Evolutionary conservation across 768 basidiomycete species (phyloP).

Genomic region (Crepidotus variabilis): DNA sequence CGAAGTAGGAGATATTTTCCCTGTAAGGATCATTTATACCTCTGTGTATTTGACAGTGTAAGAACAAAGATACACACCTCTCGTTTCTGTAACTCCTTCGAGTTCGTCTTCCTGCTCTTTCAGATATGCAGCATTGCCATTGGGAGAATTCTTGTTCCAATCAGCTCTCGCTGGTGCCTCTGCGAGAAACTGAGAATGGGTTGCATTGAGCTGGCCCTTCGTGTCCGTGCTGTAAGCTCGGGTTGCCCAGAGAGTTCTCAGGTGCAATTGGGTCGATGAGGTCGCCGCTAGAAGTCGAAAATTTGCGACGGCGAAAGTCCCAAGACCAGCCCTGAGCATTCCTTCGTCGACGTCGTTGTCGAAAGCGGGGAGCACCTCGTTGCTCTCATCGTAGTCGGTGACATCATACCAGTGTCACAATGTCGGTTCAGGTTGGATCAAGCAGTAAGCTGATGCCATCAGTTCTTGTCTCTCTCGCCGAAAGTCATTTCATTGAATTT

Average conservation of each 20-base stretch:
- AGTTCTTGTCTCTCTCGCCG: too few species aligned
- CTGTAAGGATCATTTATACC: slow-evolving; percentile 22
- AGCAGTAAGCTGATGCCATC: too few species aligned
- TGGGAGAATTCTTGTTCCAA: slow-evolving; percentile 24
- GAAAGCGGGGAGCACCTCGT: background rate
- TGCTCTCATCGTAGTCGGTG: background rate
- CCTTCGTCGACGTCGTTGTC: background rate
- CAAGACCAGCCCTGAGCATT: background rate
- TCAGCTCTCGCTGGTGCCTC: slow-evolving; percentile 29
- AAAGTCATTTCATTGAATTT: too few species aligned
- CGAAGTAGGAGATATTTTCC: slow-evolving; percentile 58
- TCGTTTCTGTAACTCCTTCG: slow-evolving; percentile 24
- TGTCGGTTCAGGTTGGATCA: too few species aligned
- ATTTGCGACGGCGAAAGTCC: too few species aligned
- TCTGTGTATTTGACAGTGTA: background rate
- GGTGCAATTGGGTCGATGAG: background rate
- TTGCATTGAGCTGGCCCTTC: slow-evolving; percentile 32
- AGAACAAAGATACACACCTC: slow-evolving; percentile 26
- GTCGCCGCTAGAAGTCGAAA: too few species aligned
- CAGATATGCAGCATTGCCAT: slow-evolving; percentile 4
- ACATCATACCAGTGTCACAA: background rate
- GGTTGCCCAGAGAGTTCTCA: background rate
- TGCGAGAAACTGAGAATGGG: slow-evolving; percentile 41
- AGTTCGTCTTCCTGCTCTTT: slow-evolving; percentile 20
- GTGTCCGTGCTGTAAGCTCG: slow-evolving; percentile 6